Base-by-base conservation (phyloP, 2,329 filamentous ascomycete genomes). In the Neofusicoccum parvum region DNA sequence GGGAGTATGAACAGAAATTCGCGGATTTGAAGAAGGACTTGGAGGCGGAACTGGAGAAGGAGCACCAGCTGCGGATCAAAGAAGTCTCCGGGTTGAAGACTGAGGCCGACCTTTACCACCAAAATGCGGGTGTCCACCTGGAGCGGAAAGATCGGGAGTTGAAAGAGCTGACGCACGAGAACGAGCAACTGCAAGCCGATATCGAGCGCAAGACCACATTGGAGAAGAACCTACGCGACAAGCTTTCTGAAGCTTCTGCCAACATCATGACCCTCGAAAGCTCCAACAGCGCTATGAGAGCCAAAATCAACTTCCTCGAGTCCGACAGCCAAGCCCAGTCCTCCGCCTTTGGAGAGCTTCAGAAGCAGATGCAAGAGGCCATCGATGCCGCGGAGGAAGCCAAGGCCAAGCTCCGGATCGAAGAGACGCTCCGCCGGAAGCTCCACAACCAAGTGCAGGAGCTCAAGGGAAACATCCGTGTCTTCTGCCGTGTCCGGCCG, bases 391-490 rank as follows among this genome's bases (percentile, higher is more conserved):
- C 90, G 0, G 88, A 91, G 36, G 84, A 87, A 41, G 88, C 91
- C 0, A 88, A 91, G 65, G 88, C 92, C 69, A 97, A 95, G 74
- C 83, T 99, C 34, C 90, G 95, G 68, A 92, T 90, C 72, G 95
- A 98, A 75, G 95, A 99, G 79, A 95, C 92, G 0, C 83, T 97
- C 59, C 88, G 95, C 14, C 87, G 95, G 23, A 94, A 96, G 71
- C 85, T 99, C 0, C 97, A 98, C 82, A 98, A 98, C 79, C 95
- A 96, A 76, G 94, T 99, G 53, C 93, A 99, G 76, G 95, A 99
- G 74, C 86, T 99, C 67, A 97, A 97, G 78, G 95, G 95, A 72
- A 99, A 99, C 75, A 99, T 99, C 73, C 90, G 95, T 20, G 95
- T 99, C 70, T 99, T 99, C 87, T 98, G 94, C 74, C 89, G 95